A percentile compares a stretch with the other conserved stretches of the same genome.
phyloP scores from a whole-genome alignment of 768 basidiomycete species.

The Tulasnella sp. region DNA sequence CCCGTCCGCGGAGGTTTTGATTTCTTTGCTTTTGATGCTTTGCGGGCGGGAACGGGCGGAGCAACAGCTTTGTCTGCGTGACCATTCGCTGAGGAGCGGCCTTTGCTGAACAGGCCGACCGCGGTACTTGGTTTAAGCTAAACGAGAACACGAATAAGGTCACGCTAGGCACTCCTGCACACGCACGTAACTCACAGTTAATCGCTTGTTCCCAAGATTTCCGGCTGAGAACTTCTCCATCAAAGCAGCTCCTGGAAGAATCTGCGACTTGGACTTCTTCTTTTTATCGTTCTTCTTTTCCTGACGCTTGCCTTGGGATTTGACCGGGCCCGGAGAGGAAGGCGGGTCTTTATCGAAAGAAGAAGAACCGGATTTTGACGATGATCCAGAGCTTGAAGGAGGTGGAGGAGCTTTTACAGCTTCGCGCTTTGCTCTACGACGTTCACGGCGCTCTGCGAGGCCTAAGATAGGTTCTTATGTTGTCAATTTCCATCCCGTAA shows the following conservation, averaged over 20 bases:
- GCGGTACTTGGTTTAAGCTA: slow-evolving; percentile 36
- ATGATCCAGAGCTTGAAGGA: not conserved
- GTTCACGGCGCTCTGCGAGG: slow-evolving; percentile 50
- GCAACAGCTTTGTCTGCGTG: not conserved
- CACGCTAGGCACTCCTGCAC: not conserved
- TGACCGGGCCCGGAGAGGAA: not conserved
- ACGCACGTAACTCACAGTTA: slow-evolving; percentile 37
- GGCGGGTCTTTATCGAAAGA: not conserved
- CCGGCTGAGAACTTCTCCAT: slow-evolving; percentile 57
- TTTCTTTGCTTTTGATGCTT: not conserved
- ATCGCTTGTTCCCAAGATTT: slow-evolving; percentile 47
- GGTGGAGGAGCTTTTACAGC: slow-evolving; percentile 32
- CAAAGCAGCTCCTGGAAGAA: slow-evolving; percentile 43
- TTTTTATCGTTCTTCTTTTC: slow-evolving; percentile 20
- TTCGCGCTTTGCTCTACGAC: slow-evolving; percentile 45
- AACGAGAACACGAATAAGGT: not conserved
- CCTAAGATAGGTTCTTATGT: slow-evolving; percentile 33
- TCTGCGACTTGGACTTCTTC: slow-evolving; percentile 14
- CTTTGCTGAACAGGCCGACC: slow-evolving; percentile 52
- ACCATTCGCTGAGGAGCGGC: slow-evolving; percentile 42
- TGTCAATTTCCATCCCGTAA: not conserved
- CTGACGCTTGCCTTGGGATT: not conserved
- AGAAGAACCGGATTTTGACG: not conserved
- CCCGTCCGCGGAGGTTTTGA: no score
- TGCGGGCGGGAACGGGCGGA: not conserved